A percentile compares a stretch with the other conserved stretches of the same genome.
Conservation (phyloP, 176 grass and related monocot species). For the Oropetium thomaeum region DNA sequence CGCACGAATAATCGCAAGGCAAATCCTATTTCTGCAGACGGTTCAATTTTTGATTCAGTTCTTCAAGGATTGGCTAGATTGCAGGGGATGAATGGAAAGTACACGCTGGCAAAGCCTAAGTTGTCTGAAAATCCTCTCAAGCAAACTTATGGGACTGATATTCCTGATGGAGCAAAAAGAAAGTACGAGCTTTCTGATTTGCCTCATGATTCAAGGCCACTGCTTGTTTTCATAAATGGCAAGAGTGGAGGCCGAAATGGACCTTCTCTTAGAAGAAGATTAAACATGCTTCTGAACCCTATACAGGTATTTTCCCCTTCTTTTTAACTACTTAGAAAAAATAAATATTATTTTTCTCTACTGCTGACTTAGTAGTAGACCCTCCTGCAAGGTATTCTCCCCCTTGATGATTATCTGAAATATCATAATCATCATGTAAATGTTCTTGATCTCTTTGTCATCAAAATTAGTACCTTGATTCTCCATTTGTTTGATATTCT, state of each 20-base stretch:
- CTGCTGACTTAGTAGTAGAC: constrained; percentile 4
- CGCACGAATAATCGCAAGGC: constrained; percentile 39
- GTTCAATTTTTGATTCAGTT: constrained; percentile 46
- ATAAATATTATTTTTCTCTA: background rate
- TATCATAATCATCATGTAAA: background rate
- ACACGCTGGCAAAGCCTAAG: constrained; percentile 37
- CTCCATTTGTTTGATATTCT: background rate
- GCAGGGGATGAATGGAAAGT: constrained; percentile 50
- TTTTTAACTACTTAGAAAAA: background rate
- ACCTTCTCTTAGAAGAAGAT: constrained; percentile 77
- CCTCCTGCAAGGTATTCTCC: background rate
- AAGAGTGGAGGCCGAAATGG: constrained; percentile 83
- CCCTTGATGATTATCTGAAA: background rate
- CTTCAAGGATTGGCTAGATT: constrained; percentile 51
- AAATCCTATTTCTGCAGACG: constrained; percentile 10
- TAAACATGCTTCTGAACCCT: constrained; percentile 84
- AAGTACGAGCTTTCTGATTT: constrained; percentile 68
- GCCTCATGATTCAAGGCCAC: constrained; percentile 63
- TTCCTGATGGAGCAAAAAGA: constrained; percentile 27
- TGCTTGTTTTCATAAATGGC: constrained; percentile 95
- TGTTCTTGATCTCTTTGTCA: background rate
- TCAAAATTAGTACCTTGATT: background rate
- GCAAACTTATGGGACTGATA: constrained; percentile 28
- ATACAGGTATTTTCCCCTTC: constrained; percentile 59
- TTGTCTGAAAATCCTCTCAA: constrained; percentile 37